Conservation (phyloP, 2,329 filamentous ascomycete species). For the Fragosphaeria purpurea region DNA sequence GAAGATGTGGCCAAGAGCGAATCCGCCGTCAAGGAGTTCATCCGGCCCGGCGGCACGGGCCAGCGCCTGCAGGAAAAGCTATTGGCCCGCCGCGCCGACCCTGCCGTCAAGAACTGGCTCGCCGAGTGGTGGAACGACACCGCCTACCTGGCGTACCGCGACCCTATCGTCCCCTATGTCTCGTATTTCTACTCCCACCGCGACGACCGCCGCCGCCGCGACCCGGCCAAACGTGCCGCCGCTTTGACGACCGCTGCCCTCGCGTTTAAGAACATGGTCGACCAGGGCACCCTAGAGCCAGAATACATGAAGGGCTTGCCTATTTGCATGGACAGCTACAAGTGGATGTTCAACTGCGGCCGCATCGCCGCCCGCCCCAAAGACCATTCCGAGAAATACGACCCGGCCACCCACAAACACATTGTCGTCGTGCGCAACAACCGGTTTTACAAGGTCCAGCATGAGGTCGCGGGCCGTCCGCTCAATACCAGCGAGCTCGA, state of each 20-base stretch:
- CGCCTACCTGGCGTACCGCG: conserved; percentile 86
- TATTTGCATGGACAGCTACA: conserved; percentile 96
- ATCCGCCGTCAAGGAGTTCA: conserved; percentile 78
- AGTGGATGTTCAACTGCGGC: conserved; percentile 97
- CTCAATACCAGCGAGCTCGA: conserved; percentile 86
- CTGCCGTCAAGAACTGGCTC: conserved; percentile 85
- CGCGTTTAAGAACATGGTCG: conserved; percentile 92
- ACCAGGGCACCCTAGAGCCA: conserved; percentile 72
- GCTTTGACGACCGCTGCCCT: conserved; percentile 77
- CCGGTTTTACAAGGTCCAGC: conserved; percentile 86
- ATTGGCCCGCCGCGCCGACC: conserved; percentile 65
- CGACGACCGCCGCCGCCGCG: conserved; percentile 77
- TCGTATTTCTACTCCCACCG: conserved; percentile 99
- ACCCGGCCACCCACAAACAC: conserved; percentile 61
- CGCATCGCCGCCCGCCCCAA: conserved; percentile 73
- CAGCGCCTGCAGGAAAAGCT: conserved; percentile 81
- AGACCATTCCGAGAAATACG: conserved; percentile 77
- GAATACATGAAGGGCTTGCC: conserved; percentile 98
- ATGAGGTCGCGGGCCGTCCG: conserved; percentile 73
- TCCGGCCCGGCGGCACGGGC: conserved; percentile 76
- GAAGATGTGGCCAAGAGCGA: conserved; percentile 63
- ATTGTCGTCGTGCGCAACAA: conserved; percentile 90
- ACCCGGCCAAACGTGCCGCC: conserved; percentile 87
- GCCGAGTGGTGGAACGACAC: conserved; percentile 97
- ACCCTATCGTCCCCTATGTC: conserved; percentile 94